Evolutionary conservation across 129 eudicot genomes (phyloP), one percentile per base, ranked within the genome.

Genomic region (Centaurea solstitialis): DNA sequence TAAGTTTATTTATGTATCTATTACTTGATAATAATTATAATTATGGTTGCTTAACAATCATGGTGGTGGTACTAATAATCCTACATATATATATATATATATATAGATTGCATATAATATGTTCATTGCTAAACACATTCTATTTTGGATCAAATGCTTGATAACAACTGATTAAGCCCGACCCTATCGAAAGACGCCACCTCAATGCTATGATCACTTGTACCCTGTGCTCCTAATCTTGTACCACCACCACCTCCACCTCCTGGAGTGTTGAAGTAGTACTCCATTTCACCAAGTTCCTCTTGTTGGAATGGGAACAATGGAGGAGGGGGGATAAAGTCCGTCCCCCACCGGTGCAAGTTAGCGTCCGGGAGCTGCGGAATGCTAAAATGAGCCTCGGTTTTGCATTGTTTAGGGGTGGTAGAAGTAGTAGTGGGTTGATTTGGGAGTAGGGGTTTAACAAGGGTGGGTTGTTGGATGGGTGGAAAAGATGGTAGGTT

Each of bases 331-430:
- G 86, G 76, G 53, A 47, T 28, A 23, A 62, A 85, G 26, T 80
- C 84, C 18, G 76, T 38, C 66, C 74, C 85, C 85, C 79, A 81
- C 28, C 84, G 79, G 72, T 75, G 81, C 81, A 86, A n/a, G 81
- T 73, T 82, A 66, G 80, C 68, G 17, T 70, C 61, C 8, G 81
- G 12, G 45, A 80, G 75, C 39, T 82, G 81, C 18, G 64, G 74
- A 1, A 74, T 67, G 87, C 59, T 79, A 73, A 75, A 84, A 57
- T 75, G 85, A 45, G 85, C 80, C 86, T 83, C 91, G 11, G 86
- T 82, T 80, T 88, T 88, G 79, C 91, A 88, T 50, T 79, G 80
- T 88, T 83, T 88, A 28, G 84, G 76, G 26, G 76, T 11, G 68
- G 78, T 70, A 11, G n/a, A n/a, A n/a, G 72, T 57, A 39, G 35